Percentiles rank a stretch among this genome's conserved stretches.
phyloP scores from a whole-genome alignment of 805 yeast species.

The Isabelozyma rhagii region DNA sequence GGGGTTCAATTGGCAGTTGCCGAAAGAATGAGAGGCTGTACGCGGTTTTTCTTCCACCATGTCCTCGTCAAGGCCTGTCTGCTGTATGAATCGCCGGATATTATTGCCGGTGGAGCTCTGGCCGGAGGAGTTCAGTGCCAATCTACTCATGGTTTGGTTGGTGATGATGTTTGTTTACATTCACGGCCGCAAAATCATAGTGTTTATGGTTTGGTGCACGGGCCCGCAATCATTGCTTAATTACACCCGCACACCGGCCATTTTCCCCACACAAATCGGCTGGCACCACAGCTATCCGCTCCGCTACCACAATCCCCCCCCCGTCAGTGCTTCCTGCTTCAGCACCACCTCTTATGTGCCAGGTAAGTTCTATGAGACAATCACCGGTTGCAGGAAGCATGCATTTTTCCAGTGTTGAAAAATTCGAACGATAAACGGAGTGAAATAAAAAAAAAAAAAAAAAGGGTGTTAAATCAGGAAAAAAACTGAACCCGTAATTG shows the following conservation, averaged over 20 bases:
- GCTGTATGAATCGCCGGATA: conserved; percentile 23
- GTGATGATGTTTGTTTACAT: not conserved
- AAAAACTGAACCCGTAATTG: too few relatives aligned
- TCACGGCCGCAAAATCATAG: not conserved
- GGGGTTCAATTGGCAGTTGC: not conserved
- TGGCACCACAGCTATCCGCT: too few relatives aligned
- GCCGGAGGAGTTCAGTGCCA: conserved; percentile 16
- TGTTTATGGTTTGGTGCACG: not conserved
- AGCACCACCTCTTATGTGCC: not conserved
- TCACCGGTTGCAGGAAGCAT: not conserved
- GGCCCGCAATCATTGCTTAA: not conserved
- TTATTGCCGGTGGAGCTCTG: conserved; percentile 21
- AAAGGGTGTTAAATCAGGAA: not conserved
- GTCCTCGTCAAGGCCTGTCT: conserved; percentile 23
- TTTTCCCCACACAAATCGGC: not conserved
- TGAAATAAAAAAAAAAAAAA: too few relatives aligned
- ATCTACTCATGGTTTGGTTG: not conserved
- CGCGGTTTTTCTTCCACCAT: not conserved
- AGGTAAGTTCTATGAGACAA: not conserved
- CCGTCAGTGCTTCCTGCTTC: not conserved
- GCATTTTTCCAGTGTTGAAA: not conserved
- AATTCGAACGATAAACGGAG: too few relatives aligned
- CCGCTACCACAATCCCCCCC: not conserved
- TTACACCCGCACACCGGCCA: not conserved
- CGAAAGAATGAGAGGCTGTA: not conserved